phyloP scores from a whole-genome alignment of 768 basidiomycete species.

The Mycena pura region DNA sequence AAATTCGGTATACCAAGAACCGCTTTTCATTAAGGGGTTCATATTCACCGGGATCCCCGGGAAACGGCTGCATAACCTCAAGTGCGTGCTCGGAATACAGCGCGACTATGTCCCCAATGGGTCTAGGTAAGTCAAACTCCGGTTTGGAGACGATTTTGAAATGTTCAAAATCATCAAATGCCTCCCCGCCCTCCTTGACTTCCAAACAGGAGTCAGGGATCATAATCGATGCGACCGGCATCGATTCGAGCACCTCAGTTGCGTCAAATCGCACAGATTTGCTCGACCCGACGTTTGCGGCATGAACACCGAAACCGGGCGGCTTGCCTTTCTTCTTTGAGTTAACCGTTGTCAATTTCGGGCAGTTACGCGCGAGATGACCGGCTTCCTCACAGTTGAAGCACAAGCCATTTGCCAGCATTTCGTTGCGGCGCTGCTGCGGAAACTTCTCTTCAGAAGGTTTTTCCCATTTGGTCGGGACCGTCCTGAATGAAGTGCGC shows the following conservation, averaged over 20 bases:
- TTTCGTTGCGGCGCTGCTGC: constrained; percentile 12
- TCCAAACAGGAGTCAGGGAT: neutral
- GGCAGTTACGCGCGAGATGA: constrained; percentile 30
- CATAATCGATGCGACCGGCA: neutral
- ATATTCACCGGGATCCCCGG: too few relatives aligned
- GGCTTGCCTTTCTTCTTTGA: constrained; percentile 1
- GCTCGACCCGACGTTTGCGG: neutral
- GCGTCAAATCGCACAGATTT: neutral
- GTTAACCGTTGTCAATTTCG: neutral
- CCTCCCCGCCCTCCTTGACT: constrained; percentile 6
- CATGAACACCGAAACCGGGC: neutral
- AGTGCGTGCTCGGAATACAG: too few relatives aligned
- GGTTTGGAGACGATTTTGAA: too few relatives aligned
- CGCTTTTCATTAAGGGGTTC: too few relatives aligned
- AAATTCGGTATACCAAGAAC: too few relatives aligned
- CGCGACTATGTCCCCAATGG: too few relatives aligned
- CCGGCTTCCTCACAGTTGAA: constrained; percentile 36
- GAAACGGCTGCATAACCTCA: too few relatives aligned
- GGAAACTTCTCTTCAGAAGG: neutral
- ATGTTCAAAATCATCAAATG: constrained; percentile 19
- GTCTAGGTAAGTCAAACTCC: too few relatives aligned
- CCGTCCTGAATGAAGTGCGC: neutral
- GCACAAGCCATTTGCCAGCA: constrained; percentile 32
- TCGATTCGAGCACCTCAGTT: neutral
- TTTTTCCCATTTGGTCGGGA: neutral